phyloP scores from a whole-genome alignment of 2,329 filamentous ascomycete species.

The Achaetomium macrosporum region DNA sequence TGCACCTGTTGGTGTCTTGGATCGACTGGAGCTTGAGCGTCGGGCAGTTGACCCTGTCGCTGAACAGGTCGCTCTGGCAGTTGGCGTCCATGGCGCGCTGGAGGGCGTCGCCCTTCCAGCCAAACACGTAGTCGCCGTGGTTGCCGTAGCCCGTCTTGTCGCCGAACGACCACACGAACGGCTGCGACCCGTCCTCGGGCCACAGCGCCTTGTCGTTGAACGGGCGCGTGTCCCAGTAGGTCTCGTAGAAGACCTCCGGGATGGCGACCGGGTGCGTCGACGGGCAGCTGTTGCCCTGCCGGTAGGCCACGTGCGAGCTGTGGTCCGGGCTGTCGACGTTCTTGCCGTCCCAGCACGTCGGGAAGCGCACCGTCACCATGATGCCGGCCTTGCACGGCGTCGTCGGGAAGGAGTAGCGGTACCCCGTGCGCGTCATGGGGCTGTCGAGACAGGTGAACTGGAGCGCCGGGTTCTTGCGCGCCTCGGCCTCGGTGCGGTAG shows the following conservation, averaged over 20 bases:
- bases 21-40: not conserved
- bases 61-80: not conserved
- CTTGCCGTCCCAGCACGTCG: slow-evolving; percentile 49
- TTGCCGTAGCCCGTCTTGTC: slow-evolving; percentile 21
- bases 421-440: slow-evolving; percentile 18
- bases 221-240: slow-evolving; percentile 18
- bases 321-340: slow-evolving; percentile 45
- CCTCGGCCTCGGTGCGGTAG: slow-evolving; percentile 12
- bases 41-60: not conserved
- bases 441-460: slow-evolving; percentile 21
- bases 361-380: slow-evolving; percentile 39
- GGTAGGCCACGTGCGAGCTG: slow-evolving; percentile 41
- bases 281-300: slow-evolving; percentile 23
- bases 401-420: slow-evolving; percentile 16
- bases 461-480: slow-evolving; percentile 11
- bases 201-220: slow-evolving; percentile 17
- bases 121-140: slow-evolving; percentile 19
- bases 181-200: slow-evolving; percentile 18
- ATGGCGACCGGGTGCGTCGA: slow-evolving; percentile 19
- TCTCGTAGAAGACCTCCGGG: slow-evolving; percentile 21
- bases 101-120: slow-evolving; percentile 20
- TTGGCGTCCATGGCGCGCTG: slow-evolving; percentile 19
- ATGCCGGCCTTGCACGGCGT: slow-evolving; percentile 29
- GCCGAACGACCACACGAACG: slow-evolving; percentile 21
- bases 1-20: not conserved